Evolutionary conservation across 306 rosid genomes (phyloP), one percentile per base, ranked within the genome.

Genomic region (Arachis hypogaea): DNA sequence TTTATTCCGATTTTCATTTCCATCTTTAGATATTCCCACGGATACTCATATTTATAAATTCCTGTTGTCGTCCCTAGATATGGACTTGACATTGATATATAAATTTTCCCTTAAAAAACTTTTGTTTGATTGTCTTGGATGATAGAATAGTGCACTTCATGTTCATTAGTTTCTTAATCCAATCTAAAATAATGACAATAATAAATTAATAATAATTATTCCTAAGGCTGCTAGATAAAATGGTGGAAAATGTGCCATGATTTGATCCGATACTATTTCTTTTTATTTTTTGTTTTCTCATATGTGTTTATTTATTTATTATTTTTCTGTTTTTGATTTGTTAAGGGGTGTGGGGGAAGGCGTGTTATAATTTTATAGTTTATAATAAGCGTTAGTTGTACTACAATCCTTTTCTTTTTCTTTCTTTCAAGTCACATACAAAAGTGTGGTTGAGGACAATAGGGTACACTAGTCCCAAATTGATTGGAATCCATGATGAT

Each of bases 161-260:
- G 36, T 71, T 70, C 45, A 75, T 81, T 81, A 70, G 69, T 65
- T 64, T 80, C 80, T 75, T 70, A 63, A 69, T 75, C 59, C 44
- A 58, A 49, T 80, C 28, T 22, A 22, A 22, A 22, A 22, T 22
- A 22, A 22, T 22, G 28, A 22, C 28, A 22, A 22, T 22, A 22
- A 22, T 22, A 22, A 22, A 22, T 22, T 22, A 22, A 22, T 22
- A 22, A 63, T 63, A 42, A 57, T 64, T 77, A 52, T 59, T 46
- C 52, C 54, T 49, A 63, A 47, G 40, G 33, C 55, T 58, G 65
- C 50, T 64, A 11, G 16, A 38, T 29, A 43, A 58, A 76, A 70
- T 64, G 55, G 6, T 22, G 28, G 28, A 22, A 71, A 76, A 65
- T 43, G 28, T 38, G 59, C 54, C 38, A n/a, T 68, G 78, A 72